Conservation (phyloP, 306 rosid species). For the Datisca glomerata region DNA sequence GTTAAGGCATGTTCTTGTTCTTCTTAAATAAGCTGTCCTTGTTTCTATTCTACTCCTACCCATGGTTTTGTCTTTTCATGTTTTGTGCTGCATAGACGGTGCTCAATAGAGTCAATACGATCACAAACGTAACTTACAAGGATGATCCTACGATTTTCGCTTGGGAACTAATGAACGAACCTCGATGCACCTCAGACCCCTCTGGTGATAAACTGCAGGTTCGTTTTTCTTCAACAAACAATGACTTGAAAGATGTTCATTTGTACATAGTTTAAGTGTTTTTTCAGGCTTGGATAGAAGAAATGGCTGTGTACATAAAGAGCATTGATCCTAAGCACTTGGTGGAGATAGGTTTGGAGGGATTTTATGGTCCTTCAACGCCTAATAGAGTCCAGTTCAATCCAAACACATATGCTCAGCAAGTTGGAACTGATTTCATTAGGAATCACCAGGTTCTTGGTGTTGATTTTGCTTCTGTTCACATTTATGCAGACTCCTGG, state of each 20-base stretch:
- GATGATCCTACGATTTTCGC: constrained; percentile 87
- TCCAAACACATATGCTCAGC: constrained; percentile 82
- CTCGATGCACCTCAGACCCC: constrained; percentile 81
- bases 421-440: constrained; percentile 87
- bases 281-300: constrained; percentile 77
- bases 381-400: constrained; percentile 61
- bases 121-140: constrained; percentile 78
- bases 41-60: neutral
- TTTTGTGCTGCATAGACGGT: constrained; percentile 42
- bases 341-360: constrained; percentile 83
- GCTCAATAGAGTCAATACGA: constrained; percentile 69
- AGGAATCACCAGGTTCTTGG: constrained; percentile 90
- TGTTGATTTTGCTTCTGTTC: constrained; percentile 88
- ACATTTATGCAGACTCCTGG: constrained; percentile 94
- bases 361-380: constrained; percentile 91
- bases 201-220: constrained; percentile 75
- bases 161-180: constrained; percentile 96
- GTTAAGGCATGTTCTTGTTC: constrained; percentile 45
- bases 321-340: constrained; percentile 83
- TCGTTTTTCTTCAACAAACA: constrained; percentile 5
- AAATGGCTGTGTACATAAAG: constrained; percentile 81
- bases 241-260: neutral
- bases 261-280: neutral
- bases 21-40: neutral
- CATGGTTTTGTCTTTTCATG: constrained; percentile 12